These are phyloP conservation scores for Artemisia annua DNA, from an alignment of 129 eudicot genomes.

Conservation along the genomic window DNA sequence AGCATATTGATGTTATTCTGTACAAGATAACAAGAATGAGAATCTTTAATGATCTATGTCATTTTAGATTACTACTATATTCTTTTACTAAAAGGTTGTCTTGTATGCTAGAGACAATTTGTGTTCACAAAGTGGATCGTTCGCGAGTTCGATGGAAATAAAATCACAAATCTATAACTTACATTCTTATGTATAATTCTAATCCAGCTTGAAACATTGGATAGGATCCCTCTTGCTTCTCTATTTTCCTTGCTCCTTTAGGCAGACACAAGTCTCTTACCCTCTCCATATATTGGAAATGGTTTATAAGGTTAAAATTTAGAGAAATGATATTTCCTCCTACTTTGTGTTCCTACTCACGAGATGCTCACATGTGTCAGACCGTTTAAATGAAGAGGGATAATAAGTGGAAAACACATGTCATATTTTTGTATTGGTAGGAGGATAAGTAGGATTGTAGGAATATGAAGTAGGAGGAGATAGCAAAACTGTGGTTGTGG, in stretches of 20 bases:
- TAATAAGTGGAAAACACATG: too few relatives aligned
- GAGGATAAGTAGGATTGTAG: too few relatives aligned
- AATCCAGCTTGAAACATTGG: too few relatives aligned
- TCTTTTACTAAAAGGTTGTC: conserved; percentile 9
- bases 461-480: background rate
- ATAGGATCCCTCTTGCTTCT: conserved; percentile 1
- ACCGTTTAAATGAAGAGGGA: too few relatives aligned
- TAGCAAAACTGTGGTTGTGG: too few relatives aligned
- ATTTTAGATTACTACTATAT: conserved; percentile 15
- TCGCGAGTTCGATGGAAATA: conserved; percentile 2
- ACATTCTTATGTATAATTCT: background rate
- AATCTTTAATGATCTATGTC: background rate
- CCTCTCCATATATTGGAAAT: background rate
- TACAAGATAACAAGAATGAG: conserved; percentile 2
- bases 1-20: conserved; percentile 8
- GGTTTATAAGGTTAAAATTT: conserved; percentile 2
- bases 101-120: conserved; percentile 4
- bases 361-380: too few relatives aligned
- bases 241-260: background rate
- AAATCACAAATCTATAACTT: background rate
- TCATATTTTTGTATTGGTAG: too few relatives aligned
- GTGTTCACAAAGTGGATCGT: conserved; percentile 7
- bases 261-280: background rate
- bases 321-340: too few relatives aligned
- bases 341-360: too few relatives aligned